A percentile compares a stretch with the other conserved stretches of the same genome.
Conservation (phyloP, 2,329 filamentous ascomycete species). For the Trichoderma sp. region DNA sequence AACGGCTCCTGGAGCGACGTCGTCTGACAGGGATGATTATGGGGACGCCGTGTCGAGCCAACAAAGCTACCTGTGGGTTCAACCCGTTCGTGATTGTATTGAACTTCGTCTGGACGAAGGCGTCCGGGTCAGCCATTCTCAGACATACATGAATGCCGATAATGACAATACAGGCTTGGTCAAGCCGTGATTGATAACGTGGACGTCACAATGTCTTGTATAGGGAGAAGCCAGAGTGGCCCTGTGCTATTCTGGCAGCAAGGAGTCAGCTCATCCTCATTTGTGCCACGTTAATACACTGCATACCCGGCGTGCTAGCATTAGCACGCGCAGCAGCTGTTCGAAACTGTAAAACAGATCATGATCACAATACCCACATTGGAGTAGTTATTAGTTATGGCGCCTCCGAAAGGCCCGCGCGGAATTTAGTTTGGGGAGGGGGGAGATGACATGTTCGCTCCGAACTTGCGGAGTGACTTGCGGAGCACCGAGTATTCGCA, state of each 20-base stretch:
- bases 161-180: background rate
- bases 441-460: background rate
- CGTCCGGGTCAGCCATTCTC: background rate
- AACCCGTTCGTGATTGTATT: background rate
- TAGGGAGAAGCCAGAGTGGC: background rate
- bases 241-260: background rate
- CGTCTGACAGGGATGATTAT: slow-evolving; percentile 21
- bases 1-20: slow-evolving; percentile 26
- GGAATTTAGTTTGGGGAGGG: background rate
- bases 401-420: slow-evolving; percentile 5
- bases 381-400: slow-evolving; percentile 6
- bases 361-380: no score
- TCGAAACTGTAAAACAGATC: no score
- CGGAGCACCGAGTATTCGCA: background rate
- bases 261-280: background rate
- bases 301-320: background rate
- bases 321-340: background rate
- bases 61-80: slow-evolving; percentile 17
- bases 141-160: background rate
- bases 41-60: slow-evolving; percentile 18
- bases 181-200: background rate
- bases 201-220: background rate
- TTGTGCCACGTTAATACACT: slow-evolving; percentile 5
- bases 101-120: background rate
- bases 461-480: background rate